Evolutionary conservation across 495 filamentous ascomycete genomes (phyloP), one percentile per base, ranked within the genome.

Genomic region (Penicillium verhagenii): DNA sequence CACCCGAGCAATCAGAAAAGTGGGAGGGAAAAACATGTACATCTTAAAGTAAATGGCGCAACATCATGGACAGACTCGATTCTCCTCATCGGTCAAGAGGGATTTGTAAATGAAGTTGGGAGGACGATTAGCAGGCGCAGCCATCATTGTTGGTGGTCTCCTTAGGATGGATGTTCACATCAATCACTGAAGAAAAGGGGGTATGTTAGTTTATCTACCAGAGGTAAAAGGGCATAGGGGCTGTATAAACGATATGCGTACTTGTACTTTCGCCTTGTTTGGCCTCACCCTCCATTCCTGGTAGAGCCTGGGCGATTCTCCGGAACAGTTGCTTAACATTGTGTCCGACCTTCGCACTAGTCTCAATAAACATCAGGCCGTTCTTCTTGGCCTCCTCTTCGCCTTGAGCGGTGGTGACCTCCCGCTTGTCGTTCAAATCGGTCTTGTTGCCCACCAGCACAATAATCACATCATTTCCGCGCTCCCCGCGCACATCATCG

Each of bases 361-460:
- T 98, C 80, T 98, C 94, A 68, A 98, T 92, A 57, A 97, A 98
- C 88, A 97, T 95, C 56, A 96, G 74, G 47, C 92, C 92, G 67
- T 92, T 90, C 79, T 91, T 91, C 79, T 94, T 94, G n/a, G 95
- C 95, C 70, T 97, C 95, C 65, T 97, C 93, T 71, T 98, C 95
- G 52, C 94, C 94, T 76, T 96, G 91, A 61, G 86, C 82, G 20
- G 89, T 90, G 40, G 92, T 97, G 53, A 98, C 93, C 71, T 97
- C 92, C 21, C 94, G 84, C 80, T 96, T 97, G 68, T 98, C 94
- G 67, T 91, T 93, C 63, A 98, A 75, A 80, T 98, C 94, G 19
- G 94, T 97, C 84, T 98, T 98, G 80, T 98, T 98, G 57, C 94
- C 94, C 29, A 98, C 94, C 16, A 98, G 79, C 51, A 98, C 94